Conservation (phyloP, 2,329 filamentous ascomycete species). For the Trichoderma aggressivum region DNA sequence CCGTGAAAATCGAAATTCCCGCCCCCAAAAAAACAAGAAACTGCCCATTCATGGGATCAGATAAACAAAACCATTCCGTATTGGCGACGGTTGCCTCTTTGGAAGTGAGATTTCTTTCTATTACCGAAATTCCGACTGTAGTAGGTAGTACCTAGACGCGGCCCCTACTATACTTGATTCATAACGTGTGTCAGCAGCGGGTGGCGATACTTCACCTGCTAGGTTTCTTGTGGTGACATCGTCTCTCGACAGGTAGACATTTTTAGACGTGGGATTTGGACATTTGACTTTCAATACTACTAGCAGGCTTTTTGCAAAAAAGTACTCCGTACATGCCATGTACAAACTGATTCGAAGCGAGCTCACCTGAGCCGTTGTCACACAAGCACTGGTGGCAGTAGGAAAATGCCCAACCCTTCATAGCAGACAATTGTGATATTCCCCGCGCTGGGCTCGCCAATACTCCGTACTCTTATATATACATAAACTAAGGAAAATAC, state of each 20-base stretch:
- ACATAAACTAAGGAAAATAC: constrained; percentile 1
- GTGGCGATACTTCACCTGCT: not conserved
- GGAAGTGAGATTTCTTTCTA: not conserved
- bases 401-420: not conserved
- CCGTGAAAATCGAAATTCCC: not conserved
- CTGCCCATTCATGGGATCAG: not conserved
- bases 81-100: not conserved
- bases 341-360: not conserved
- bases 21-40: not conserved
- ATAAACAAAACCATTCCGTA: not conserved
- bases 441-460: not conserved
- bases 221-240: constrained; percentile 13
- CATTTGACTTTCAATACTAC: not conserved
- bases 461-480: constrained; percentile 13
- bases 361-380: not conserved
- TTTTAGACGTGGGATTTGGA: not conserved
- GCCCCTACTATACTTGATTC: not conserved
- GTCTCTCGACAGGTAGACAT: not conserved
- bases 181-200: not conserved
- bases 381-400: not conserved
- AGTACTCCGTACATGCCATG: not conserved
- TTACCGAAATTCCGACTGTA: not conserved
- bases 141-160: not conserved
- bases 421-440: not conserved
- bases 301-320: not conserved